These are phyloP conservation scores for Ceratocystis cubensis DNA, from an alignment of 2,329 filamentous ascomycete genomes.

Conservation along the genomic window DNA sequence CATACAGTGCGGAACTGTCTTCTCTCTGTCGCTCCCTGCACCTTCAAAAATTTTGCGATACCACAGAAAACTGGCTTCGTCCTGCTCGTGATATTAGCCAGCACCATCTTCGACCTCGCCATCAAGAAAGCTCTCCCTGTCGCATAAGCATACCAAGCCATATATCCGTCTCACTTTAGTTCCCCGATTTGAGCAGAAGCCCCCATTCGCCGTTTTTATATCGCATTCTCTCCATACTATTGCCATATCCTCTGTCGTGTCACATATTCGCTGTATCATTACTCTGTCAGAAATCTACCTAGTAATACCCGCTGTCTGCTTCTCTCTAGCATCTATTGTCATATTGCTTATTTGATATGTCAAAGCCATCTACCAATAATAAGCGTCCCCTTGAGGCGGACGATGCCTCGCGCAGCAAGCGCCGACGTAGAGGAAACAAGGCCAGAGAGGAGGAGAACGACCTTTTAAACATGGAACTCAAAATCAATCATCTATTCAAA, in stretches of 20 bases:
- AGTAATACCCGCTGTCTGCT: neutral
- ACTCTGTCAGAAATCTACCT: neutral
- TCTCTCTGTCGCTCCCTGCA: neutral
- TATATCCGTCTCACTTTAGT: neutral
- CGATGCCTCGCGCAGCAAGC: slow-evolving; percentile 26
- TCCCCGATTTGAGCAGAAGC: too few species aligned
- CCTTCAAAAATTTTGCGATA: slow-evolving; percentile 20
- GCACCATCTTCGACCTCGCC: neutral
- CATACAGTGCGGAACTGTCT: neutral
- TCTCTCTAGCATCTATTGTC: neutral
- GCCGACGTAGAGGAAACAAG: slow-evolving; percentile 43
- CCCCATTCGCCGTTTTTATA: neutral
- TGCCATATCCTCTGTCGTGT: neutral
- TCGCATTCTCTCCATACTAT: neutral
- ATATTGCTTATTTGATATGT: slow-evolving; percentile 26
- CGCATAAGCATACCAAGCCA: neutral
- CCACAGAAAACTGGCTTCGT: slow-evolving; percentile 2
- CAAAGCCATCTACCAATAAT: slow-evolving; percentile 30
- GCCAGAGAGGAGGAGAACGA: slow-evolving; percentile 43
- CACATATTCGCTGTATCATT: neutral
- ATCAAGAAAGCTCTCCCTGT: neutral
- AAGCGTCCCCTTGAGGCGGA: slow-evolving; percentile 42
- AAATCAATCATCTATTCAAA: slow-evolving; percentile 67
- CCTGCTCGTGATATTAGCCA: neutral
- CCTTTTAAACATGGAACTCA: slow-evolving; percentile 53